These are phyloP conservation scores for Chalaropsis ovoidea DNA, from an alignment of 2,329 filamentous ascomycete species.

Conservation along the genomic window DNA sequence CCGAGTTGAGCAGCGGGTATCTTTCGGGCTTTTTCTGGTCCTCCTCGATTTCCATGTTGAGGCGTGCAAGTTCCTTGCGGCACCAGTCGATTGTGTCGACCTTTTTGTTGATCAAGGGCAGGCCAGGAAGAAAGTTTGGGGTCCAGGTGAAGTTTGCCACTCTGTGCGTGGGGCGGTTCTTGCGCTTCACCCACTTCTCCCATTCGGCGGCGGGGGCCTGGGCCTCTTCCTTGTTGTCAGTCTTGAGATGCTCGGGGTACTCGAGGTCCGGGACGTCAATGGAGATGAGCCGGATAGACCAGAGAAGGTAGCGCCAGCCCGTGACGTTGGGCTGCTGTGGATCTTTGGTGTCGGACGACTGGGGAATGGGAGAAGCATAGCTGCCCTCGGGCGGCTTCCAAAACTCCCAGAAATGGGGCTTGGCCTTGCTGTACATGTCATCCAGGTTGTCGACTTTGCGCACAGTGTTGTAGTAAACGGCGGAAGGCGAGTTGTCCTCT, in stretches of 20 bases:
- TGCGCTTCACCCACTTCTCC: conserved; percentile 71
- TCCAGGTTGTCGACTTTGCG: conserved; percentile 42
- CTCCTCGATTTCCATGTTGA: conserved; percentile 84
- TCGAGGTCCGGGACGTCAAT: conserved; percentile 37
- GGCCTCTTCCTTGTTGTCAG: conserved; percentile 51
- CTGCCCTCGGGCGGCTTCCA: conserved; percentile 54
- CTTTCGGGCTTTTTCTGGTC: conserved; percentile 79
- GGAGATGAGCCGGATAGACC: conserved; percentile 19
- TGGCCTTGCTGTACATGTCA: conserved; percentile 40
- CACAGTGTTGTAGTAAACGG: conserved; percentile 40
- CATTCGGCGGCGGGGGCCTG: conserved; percentile 47
- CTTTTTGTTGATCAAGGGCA: conserved; percentile 77
- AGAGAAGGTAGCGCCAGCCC: conserved; percentile 34
- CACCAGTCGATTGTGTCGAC: conserved; percentile 93
- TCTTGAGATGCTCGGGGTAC: conserved; percentile 56
- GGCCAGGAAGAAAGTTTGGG: conserved; percentile 59
- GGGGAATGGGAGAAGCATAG: conserved; percentile 52
- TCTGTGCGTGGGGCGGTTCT: conserved; percentile 75
- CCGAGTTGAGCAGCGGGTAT: conserved; percentile 87
- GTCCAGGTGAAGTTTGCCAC: conserved; percentile 51
- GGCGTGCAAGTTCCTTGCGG: conserved; percentile 69
- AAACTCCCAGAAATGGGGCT: conserved; percentile 50
- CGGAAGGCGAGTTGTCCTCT: conserved; percentile 11
- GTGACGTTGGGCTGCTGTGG: conserved; percentile 35
- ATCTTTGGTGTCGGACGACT: conserved; percentile 40